Conservation (phyloP, 345 rosid genomes). For the Combretum micranthum region DNA sequence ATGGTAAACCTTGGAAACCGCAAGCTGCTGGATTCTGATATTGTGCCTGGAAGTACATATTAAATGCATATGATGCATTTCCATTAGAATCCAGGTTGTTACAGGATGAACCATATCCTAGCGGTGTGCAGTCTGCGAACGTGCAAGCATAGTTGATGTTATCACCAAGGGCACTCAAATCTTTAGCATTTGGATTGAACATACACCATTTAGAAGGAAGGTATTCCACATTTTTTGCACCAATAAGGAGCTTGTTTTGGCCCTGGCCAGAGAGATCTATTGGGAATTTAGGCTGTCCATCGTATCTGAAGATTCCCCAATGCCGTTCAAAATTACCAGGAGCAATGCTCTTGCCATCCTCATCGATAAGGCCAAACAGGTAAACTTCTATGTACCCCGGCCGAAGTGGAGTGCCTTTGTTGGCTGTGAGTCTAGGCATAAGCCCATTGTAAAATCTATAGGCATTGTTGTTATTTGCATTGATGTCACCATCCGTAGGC, state of each 20-base stretch:
- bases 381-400: slow-evolving; percentile 56
- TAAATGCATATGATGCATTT: slow-evolving; percentile 63
- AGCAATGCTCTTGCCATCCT: slow-evolving; percentile 78
- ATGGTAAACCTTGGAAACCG: slow-evolving; percentile 49
- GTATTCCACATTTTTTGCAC: slow-evolving; percentile 57
- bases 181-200: slow-evolving; percentile 55
- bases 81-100: slow-evolving; percentile 47
- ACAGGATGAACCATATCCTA: slow-evolving; percentile 63
- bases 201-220: slow-evolving; percentile 64
- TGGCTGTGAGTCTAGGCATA: slow-evolving; percentile 45
- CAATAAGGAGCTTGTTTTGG: slow-evolving; percentile 42
- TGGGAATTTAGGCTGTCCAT: slow-evolving; percentile 73
- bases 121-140: slow-evolving; percentile 50
- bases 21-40: slow-evolving; percentile 59
- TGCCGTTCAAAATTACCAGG: slow-evolving; percentile 94
- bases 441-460: slow-evolving; percentile 66
- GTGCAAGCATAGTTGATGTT: slow-evolving; percentile 70
- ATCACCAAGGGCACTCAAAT: slow-evolving; percentile 54
- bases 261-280: slow-evolving; percentile 62
- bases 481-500: slow-evolving; percentile 94
- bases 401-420: slow-evolving; percentile 65
- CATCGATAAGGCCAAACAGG: slow-evolving; percentile 73
- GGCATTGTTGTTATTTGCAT: slow-evolving; percentile 56
- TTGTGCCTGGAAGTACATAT: slow-evolving; percentile 65
- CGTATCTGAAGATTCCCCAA: slow-evolving; percentile 78